Base-by-base conservation (phyloP, 108 stramenopile genomes). In the Nannochloropsis gaditana region DNA sequence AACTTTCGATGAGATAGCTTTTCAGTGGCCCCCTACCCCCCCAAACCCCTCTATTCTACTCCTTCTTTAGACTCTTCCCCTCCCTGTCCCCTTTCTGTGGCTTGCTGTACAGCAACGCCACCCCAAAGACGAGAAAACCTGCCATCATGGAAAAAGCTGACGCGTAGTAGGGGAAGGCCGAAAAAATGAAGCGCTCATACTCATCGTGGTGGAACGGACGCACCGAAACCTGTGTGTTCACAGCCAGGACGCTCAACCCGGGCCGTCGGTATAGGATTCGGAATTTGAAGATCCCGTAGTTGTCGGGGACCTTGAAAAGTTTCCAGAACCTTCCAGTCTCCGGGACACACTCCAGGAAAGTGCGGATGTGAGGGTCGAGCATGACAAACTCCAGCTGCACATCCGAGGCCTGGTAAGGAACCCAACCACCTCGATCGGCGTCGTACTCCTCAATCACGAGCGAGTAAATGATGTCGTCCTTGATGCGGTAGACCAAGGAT, bases 331-430 rank as follows among this genome's bases (percentile, higher is more conserved):
- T 43, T 11, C 91, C 91, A 44, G n/a, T 87, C 9, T 44, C 89
- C 59, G 15, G 15, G 43, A 85, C 87, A 42, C 41, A 19, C 9
- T 45, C 86, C 42, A 92, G 82, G 11, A 90, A 90, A 6, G 84
- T 91, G 11, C 92, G 73, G 44, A 91, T 83, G 45, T 90, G 88
- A n/a, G 92, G 83, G 86, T 92, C 92, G 43, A 92, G 90, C 92
- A 92, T 92, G 79, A 92, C 91, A 59, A 92, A 92, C 87, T 92
- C 92, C 79, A 92, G 85, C 88, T 91, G 91, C 44, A 92, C 90
- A 41, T 92, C 91, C 5, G 87, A 87, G 5, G 91, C 87, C 42
- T 84, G 31, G 45, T 87, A 91, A 11, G 91, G 91, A 11, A 44
- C 15, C 91, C 91, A 92, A 15, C 79, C 88, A 4, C 90, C 91